phyloP scores from a whole-genome alignment of 2,329 filamentous ascomycete species.

The Diplodia sapinea region DNA sequence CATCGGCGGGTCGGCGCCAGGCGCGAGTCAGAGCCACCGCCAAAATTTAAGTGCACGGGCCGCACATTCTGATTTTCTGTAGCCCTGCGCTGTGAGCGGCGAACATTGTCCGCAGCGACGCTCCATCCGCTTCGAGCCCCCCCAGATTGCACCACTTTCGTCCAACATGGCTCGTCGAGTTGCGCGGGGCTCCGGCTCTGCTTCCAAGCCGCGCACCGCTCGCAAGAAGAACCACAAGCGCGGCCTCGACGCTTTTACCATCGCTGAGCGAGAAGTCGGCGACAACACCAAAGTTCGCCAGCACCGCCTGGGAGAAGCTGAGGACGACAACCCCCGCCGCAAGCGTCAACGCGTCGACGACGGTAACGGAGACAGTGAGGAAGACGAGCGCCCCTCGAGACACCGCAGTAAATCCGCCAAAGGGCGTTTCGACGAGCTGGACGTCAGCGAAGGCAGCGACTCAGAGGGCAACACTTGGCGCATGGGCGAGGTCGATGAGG shows the following conservation, averaged over 20 bases:
- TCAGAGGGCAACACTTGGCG: conserved; percentile 86
- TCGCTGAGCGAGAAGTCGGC: conserved; percentile 64
- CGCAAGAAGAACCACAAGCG: conserved; percentile 57
- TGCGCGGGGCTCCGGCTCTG: conserved; percentile 47
- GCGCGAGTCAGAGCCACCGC: conserved; percentile 1
- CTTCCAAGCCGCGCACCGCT: conserved; percentile 42
- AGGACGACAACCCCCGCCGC: conserved; percentile 50
- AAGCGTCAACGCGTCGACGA: conserved; percentile 55
- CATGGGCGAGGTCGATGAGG: conserved; percentile 71
- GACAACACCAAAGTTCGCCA: conserved; percentile 60
- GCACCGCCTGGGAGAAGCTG: conserved; percentile 63
- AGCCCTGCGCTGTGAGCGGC: neutral
- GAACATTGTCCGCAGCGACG: conserved; percentile 4
- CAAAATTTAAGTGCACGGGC: conserved; percentile 26
- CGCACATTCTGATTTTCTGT: conserved; percentile 24
- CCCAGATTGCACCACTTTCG: neutral
- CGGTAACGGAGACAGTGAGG: conserved; percentile 55
- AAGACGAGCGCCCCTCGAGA: conserved; percentile 43
- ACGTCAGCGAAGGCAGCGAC: conserved; percentile 77
- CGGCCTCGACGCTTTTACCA: conserved; percentile 67
- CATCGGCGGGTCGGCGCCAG: conserved; percentile 15
- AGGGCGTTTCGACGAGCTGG: conserved; percentile 47
- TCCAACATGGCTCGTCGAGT: conserved; percentile 54
- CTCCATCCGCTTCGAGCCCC: neutral
- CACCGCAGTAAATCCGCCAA: conserved; percentile 42